A percentile compares a stretch with the other conserved stretches of the same genome.
These are phyloP conservation scores for Omphalotus guepiniiformis DNA, from an alignment of 768 basidiomycete genomes.

Conservation along the genomic window DNA sequence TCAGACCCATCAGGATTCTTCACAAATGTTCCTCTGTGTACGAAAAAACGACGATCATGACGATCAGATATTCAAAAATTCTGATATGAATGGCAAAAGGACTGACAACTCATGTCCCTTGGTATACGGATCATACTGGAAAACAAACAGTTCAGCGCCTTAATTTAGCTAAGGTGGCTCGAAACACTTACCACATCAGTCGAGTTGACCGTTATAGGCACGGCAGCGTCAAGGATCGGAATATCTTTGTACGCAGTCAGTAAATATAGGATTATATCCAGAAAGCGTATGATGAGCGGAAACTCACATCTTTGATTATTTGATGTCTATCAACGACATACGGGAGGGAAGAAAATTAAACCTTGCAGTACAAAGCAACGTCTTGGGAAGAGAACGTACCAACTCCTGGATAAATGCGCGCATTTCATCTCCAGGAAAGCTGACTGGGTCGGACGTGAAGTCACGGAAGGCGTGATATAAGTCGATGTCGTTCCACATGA, in stretches of 20 bases:
- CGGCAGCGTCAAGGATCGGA: slow-evolving; percentile 65
- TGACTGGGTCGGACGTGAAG: slow-evolving; percentile 65
- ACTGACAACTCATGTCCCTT: slow-evolving; percentile 55
- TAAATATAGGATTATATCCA: neutral
- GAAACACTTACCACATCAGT: slow-evolving; percentile 53
- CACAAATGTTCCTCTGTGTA: slow-evolving; percentile 58
- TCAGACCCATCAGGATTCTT: slow-evolving; percentile 71
- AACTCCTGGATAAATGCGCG: slow-evolving; percentile 49
- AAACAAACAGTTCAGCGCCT: neutral
- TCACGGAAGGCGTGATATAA: slow-evolving; percentile 65
- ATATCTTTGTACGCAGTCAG: slow-evolving; percentile 41
- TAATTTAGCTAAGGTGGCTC: neutral
- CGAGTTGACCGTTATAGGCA: slow-evolving; percentile 51
- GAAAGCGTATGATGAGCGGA: neutral
- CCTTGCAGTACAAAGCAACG: too few relatives aligned
- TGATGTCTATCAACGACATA: slow-evolving; percentile 22
- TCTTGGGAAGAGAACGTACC: slow-evolving; percentile 31
- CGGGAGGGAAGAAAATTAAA: neutral
- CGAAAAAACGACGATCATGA: too few relatives aligned
- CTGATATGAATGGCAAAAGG: neutral
- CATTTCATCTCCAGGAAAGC: slow-evolving; percentile 54
- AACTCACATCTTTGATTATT: slow-evolving; percentile 46
- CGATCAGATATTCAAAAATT: neutral
- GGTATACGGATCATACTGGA: slow-evolving; percentile 64
- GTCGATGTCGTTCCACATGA: slow-evolving; percentile 81